A percentile compares a stretch with the other conserved stretches of the same genome.
phyloP scores from a whole-genome alignment of 2,329 filamentous ascomycete species.

The Dothiorella sarmentorum region DNA sequence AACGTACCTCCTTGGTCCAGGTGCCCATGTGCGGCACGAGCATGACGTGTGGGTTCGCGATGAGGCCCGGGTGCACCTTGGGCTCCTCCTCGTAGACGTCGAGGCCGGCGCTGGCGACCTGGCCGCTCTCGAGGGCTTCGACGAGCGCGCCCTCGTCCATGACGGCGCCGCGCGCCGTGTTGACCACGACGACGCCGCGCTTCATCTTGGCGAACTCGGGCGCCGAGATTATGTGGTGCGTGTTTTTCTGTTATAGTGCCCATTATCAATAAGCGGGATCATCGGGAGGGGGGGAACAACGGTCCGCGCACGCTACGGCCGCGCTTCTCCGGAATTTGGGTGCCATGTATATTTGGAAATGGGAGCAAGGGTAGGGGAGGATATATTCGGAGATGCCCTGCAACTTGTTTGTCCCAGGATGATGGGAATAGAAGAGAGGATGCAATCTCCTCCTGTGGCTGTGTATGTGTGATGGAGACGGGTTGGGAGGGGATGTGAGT shows the following conservation, averaged over 20 bases:
- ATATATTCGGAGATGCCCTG: neutral
- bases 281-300: too few species aligned
- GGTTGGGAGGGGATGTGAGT: neutral
- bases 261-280: neutral
- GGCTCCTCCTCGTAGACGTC: slow-evolving; percentile 86
- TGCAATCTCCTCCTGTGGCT: slow-evolving; percentile 16
- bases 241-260: slow-evolving; percentile 52
- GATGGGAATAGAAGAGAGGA: neutral
- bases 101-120: slow-evolving; percentile 67
- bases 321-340: neutral
- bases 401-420: too few species aligned
- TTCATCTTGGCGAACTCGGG: slow-evolving; percentile 75
- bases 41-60: slow-evolving; percentile 67
- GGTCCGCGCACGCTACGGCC: too few species aligned
- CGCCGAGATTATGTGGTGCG: slow-evolving; percentile 71
- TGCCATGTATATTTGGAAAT: neutral
- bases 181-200: slow-evolving; percentile 70
- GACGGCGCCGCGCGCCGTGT: slow-evolving; percentile 78
- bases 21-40: slow-evolving; percentile 86
- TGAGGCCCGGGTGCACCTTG: slow-evolving; percentile 66
- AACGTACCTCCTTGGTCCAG: slow-evolving; percentile 63
- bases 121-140: slow-evolving; percentile 64
- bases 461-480: neutral
- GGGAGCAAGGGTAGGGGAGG: neutral
- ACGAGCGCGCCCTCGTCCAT: slow-evolving; percentile 81